Evolutionary conservation across 1,284 basidiomycete species (phyloP).

Genomic region (Apiotrichum gracile): DNA sequence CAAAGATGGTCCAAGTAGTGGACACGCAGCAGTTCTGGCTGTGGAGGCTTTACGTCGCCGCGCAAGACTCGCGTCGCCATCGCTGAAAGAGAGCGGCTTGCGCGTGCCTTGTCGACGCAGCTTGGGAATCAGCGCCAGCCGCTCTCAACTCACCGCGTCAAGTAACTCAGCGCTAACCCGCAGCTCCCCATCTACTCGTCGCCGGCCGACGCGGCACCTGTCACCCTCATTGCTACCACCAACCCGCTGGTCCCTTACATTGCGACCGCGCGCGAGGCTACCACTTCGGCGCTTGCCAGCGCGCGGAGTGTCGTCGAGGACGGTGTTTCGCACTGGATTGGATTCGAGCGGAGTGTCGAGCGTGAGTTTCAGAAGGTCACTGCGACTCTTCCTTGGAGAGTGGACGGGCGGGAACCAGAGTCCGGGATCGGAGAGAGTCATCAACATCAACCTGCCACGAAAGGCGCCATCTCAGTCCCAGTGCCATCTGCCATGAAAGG

Average conservation of each 20-base stretch:
- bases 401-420: too few relatives aligned
- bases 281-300: slow-evolving; percentile 54
- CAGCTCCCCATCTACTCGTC: slow-evolving; percentile 74
- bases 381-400: background rate
- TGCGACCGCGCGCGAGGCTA: slow-evolving; percentile 57
- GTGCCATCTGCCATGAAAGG: too few relatives aligned
- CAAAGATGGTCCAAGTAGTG: background rate
- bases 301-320: slow-evolving; percentile 62
- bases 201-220: slow-evolving; percentile 48
- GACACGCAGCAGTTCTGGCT: background rate
- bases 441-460: too few relatives aligned
- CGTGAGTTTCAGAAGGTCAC: slow-evolving; percentile 53
- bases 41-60: too few relatives aligned
- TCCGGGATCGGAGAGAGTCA: too few relatives aligned
- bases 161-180: background rate
- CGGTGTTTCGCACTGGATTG: slow-evolving; percentile 71
- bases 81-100: too few relatives aligned
- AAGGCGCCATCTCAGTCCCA: too few relatives aligned
- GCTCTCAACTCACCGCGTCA: too few relatives aligned
- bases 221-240: slow-evolving; percentile 64
- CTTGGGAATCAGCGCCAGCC: too few relatives aligned
- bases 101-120: too few relatives aligned
- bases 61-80: too few relatives aligned
- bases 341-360: slow-evolving; percentile 72
- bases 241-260: slow-evolving; percentile 68